A percentile compares a stretch with the other conserved stretches of the same genome.
Evolutionary conservation across 169 alveolate genomes (phyloP).

Genomic region (Plasmodium gaboni): DNA sequence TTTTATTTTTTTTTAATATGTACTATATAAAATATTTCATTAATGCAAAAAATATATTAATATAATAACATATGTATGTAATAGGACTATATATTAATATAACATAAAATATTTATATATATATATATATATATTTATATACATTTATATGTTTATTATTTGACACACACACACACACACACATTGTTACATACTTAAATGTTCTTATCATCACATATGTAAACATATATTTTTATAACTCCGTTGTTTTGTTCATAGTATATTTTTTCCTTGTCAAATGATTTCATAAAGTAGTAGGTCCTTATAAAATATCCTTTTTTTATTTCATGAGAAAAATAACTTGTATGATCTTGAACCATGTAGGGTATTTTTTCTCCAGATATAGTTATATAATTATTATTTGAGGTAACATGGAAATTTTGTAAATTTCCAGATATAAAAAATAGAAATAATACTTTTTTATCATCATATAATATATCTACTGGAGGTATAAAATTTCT

Average conservation of each 20-base stretch:
- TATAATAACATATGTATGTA: too few relatives aligned
- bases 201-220: background rate
- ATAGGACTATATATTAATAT: too few relatives aligned
- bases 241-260: conserved; percentile 63
- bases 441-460: conserved; percentile 64
- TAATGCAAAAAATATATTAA: too few relatives aligned
- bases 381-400: conserved; percentile 58
- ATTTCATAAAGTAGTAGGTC: conserved; percentile 37
- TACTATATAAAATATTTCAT: too few relatives aligned
- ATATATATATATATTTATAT: too few relatives aligned
- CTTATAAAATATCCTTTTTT: conserved; percentile 54
- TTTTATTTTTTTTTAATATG: too few relatives aligned
- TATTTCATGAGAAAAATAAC: conserved; percentile 71
- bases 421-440: conserved; percentile 65
- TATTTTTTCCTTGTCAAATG: conserved; percentile 29
- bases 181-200: too few relatives aligned
- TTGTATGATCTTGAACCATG: conserved; percentile 14
- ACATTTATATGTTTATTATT: too few relatives aligned
- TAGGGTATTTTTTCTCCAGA: conserved; percentile 73
- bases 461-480: conserved; percentile 59
- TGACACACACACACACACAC: too few relatives aligned
- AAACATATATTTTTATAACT: conserved; percentile 43
- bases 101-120: too few relatives aligned
- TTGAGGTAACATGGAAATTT: conserved; percentile 37
- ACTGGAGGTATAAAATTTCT: conserved; percentile 60